These are phyloP conservation scores for Citropsis articulata DNA, from an alignment of 345 rosid species.

Conservation along the genomic window DNA sequence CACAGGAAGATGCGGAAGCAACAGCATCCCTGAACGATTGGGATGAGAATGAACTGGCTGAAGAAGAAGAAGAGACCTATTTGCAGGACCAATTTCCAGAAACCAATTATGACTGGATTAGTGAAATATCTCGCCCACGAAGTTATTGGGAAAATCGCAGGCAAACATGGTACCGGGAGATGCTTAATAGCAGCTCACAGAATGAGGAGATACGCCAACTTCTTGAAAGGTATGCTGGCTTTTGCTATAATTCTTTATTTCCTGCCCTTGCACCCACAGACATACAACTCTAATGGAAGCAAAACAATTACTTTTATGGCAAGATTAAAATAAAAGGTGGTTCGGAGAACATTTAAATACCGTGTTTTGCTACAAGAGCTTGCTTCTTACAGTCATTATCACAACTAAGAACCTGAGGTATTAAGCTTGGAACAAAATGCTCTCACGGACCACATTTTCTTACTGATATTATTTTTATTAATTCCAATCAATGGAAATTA, in stretches of 20 bases:
- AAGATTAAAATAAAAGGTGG: background rate
- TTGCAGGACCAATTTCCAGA: constrained; percentile 18
- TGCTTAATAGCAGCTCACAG: constrained; percentile 45
- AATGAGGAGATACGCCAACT: constrained; percentile 67
- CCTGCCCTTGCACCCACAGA: background rate
- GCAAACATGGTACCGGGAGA: constrained; percentile 68
- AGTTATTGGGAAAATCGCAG: constrained; percentile 87
- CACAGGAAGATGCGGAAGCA: constrained; percentile 24
- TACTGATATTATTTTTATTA: background rate
- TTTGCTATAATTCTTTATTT: background rate
- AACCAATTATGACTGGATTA: constrained; percentile 54
- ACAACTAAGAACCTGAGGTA: background rate
- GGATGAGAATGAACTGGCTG: constrained; percentile 18
- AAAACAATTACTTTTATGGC: background rate
- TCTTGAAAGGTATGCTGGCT: constrained; percentile 52
- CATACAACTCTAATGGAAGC: background rate
- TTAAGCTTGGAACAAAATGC: background rate
- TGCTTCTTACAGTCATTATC: background rate
- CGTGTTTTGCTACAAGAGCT: background rate
- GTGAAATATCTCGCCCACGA: constrained; percentile 74
- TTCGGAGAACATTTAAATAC: background rate
- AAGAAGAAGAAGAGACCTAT: constrained; percentile 12
- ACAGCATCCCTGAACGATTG: constrained; percentile 24
- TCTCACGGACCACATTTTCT: background rate
- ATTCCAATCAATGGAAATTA: background rate